Base-by-base conservation (phyloP, 768 basidiomycete genomes). In the Dictyophora rubrovolvata region DNA sequence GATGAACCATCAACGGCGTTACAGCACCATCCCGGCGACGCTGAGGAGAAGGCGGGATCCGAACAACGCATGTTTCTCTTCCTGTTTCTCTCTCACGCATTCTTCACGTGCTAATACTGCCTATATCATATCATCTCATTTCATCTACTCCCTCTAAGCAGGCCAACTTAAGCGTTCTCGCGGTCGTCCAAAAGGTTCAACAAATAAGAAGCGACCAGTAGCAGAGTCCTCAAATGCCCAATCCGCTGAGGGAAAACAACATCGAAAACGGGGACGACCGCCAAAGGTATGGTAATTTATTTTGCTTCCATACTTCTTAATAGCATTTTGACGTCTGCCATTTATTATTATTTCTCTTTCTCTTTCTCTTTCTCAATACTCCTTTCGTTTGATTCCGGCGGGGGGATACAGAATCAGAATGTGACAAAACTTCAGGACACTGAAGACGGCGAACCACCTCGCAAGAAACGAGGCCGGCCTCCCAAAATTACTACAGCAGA, bases 161-260 rank as follows among this genome's bases (percentile, higher is more conserved):
- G 28, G 28, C 7, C 28, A 28, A 80, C 47, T 65, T 68, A 93
- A 91, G 75, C 84, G 92, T 66, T 84, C 88, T 67, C 81, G 93
- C 51, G 93, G 93, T 56, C 83, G 93, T 64, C 93, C 93, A 61
- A 90, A 86, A 71, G 92, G 92, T 65, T 89, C 87, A 72, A 93
- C 89, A 75, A 83, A 83, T 72, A 83, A 81, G 75, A 80, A 78
- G 67, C 70, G 68, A 63, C 67, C 69, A 68, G 73, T 67, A 61
- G 63, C 71, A 42, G 64, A 71, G 57, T 61, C 69, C 14, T 64
- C 70, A 33, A 64, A 68, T 1, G 66, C 69, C 12, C 42, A 70
- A 16, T 63, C 72, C 17, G 62, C 66, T 14, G 61, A 61, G 28
- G 62, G 67, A 54, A 63, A 65, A n/a, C 63, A 60, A 51, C 78